Evolutionary conservation across 75 land plant genomes (phyloP).

Genomic region (Sequoiadendron giganteum): DNA sequence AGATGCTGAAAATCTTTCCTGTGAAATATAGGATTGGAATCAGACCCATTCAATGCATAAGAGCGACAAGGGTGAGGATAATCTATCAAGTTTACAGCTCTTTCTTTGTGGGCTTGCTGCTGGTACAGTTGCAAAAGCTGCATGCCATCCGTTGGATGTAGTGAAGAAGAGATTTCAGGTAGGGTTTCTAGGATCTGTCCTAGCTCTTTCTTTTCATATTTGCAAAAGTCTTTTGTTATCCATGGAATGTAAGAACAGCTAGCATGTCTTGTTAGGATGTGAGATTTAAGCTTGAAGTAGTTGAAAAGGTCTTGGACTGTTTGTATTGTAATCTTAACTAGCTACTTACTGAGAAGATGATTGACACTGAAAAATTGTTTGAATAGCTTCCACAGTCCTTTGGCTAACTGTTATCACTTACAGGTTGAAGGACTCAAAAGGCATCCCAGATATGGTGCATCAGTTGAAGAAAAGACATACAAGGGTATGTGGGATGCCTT

Average conservation of each 20-base stretch:
- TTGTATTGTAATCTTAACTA: not conserved
- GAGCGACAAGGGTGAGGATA: conserved; percentile 7
- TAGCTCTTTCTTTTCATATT: not conserved
- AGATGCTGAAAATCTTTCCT: conserved; percentile 4
- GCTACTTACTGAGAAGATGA: not conserved
- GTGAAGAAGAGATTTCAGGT: conserved; percentile 99
- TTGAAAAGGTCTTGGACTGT: not conserved
- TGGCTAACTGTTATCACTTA: conserved; percentile 4
- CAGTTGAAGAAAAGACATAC: conserved; percentile 65
- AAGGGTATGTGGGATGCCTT: conserved; percentile 76
- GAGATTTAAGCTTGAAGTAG: not conserved
- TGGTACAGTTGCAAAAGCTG: conserved; percentile 77
- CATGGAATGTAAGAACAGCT: not conserved
- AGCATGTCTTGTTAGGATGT: not conserved
- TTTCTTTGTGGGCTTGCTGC: conserved; percentile 89
- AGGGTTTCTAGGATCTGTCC: not conserved
- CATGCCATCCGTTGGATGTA: conserved; percentile 95
- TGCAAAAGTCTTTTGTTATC: not conserved
- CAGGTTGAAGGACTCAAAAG: conserved; percentile 89
- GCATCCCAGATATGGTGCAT: conserved; percentile 89
- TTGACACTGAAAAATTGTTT: not conserved
- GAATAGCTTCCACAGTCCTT: not conserved
- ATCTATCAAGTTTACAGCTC: conserved; percentile 62
- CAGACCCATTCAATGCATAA: not conserved
- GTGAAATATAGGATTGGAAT: conserved; percentile 23